Evolutionary conservation across 2,329 filamentous ascomycete genomes (phyloP).

Genomic region (Arthrobotrys musiformis): DNA sequence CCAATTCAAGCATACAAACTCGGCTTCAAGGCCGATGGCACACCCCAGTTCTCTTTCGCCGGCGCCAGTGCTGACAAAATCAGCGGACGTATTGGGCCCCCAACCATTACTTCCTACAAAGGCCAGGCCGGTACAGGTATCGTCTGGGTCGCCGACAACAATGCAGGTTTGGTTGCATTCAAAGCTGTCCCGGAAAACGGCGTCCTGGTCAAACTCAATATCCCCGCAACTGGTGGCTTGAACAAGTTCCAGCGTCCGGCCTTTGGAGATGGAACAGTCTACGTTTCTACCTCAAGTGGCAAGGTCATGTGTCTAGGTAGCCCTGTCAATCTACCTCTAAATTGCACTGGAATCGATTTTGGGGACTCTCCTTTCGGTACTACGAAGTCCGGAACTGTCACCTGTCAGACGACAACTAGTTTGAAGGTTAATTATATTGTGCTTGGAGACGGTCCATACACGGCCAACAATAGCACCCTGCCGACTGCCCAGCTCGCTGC

Average conservation of each 20-base stretch:
- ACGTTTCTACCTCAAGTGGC: slow-evolving; percentile 59
- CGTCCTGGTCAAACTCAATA: slow-evolving; percentile 59
- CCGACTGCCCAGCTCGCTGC: slow-evolving; percentile 62
- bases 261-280: slow-evolving; percentile 65
- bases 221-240: slow-evolving; percentile 63
- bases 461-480: slow-evolving; percentile 62
- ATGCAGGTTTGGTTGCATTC: slow-evolving; percentile 63
- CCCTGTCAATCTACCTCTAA: slow-evolving; percentile 64
- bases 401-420: slow-evolving; percentile 63
- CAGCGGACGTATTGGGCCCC: slow-evolving; percentile 47
- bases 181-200: slow-evolving; percentile 62
- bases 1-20: slow-evolving; percentile 61
- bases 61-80: slow-evolving; percentile 35
- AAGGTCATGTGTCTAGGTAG: slow-evolving; percentile 63
- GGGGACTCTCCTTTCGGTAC: slow-evolving; percentile 62
- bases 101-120: slow-evolving; percentile 62
- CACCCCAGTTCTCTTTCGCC: slow-evolving; percentile 44
- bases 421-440: slow-evolving; percentile 62
- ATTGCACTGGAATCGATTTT: slow-evolving; percentile 64
- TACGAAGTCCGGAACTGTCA: slow-evolving; percentile 60
- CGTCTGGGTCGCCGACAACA: slow-evolving; percentile 64
- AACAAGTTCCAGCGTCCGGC: slow-evolving; percentile 64
- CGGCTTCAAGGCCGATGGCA: slow-evolving; percentile 59
- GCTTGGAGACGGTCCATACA: slow-evolving; percentile 62
- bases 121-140: slow-evolving; percentile 62